Base-by-base conservation (phyloP, 2,329 filamentous ascomycete genomes). In the Xenoacremonium recifei region DNA sequence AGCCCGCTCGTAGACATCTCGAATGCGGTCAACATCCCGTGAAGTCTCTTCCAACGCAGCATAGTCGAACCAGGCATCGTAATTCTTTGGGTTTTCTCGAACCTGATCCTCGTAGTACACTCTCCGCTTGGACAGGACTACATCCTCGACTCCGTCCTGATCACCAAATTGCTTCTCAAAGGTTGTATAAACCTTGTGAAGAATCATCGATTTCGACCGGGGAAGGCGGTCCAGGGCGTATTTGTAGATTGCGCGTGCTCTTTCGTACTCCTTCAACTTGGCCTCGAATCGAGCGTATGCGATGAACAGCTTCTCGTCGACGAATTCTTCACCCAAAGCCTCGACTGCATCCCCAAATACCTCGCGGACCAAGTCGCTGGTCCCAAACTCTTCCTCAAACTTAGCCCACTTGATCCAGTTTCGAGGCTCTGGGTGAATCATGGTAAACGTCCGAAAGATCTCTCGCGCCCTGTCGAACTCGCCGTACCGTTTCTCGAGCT, bases 391-490 rank as follows among this genome's bases (percentile, higher is more conserved):
- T 64, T 97, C 92, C 66, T 99, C 93, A 54, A 97, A 99, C 48
- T 88, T 87, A 46, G 92, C 86, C 93, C 93, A 99, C 64, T 96
- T 96, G 69, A 99, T 95, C 91, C 92, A 99, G 61, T 96, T 97
- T 58, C 87, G 82, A 17, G 93, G 88, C 59, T 97, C 92, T 0
- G 93, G 91, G 54, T 97, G 93, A 7, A 97, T 88, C 46, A 91
- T 79, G 2, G 90, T 96, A 59, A 96, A 96, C 20, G 88, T 79
- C 61, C 89, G 81, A 63, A 95, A 97, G 53, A 99, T 92, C 33
- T 85, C 84, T 29, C 93, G 77, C n/a, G 91, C 92, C 44, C 90
- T 76, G 46, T 96, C 89, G 58, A 86, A 93, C 65, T 99, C 93
- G 57, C 84, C 85, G 62, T 97, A 97, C 44, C 93, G 76, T 73